Evolutionary conservation across 208 protist species (phyloP).

Genomic region (Eutreptiella sp.): DNA sequence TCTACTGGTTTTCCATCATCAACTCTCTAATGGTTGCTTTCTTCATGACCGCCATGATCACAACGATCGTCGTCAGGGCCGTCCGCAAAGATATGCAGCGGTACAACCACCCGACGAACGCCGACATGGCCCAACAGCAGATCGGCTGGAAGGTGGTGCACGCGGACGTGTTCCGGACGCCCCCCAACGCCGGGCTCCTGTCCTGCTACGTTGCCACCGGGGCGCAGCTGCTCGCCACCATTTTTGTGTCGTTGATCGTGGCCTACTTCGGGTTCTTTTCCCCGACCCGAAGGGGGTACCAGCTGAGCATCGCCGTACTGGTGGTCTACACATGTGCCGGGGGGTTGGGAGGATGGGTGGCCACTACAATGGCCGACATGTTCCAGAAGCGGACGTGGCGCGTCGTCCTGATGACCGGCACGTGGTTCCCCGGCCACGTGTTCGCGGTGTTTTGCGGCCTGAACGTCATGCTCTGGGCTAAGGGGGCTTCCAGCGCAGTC

Average conservation of each 20-base stretch:
- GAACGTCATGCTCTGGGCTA: constrained; percentile 53
- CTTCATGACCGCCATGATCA: constrained; percentile 85
- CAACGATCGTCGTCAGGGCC: constrained; percentile 87
- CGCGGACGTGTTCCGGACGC: constrained; percentile 94
- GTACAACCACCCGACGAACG: constrained; percentile 71
- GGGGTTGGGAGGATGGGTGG: constrained; percentile 87
- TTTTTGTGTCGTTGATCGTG: constrained; percentile 65
- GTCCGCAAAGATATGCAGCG: constrained; percentile 88
- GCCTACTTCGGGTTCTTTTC: constrained; percentile 90
- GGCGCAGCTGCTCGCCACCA: constrained; percentile 81
- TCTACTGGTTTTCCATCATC: constrained; percentile 91
- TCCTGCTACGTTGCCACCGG: constrained; percentile 83
- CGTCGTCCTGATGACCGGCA: constrained; percentile 65
- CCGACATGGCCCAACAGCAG: constrained; percentile 63
- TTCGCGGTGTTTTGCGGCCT: constrained; percentile 54
- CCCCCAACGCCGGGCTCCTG: constrained; percentile 65
- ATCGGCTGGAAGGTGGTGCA: constrained; percentile 95
- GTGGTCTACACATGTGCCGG: constrained; percentile 67
- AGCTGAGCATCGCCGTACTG: constrained; percentile 67
- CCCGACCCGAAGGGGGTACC: constrained; percentile 80
- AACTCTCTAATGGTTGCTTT: constrained; percentile 90
- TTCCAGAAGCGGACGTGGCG: constrained; percentile 82
- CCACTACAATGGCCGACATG: constrained; percentile 76
- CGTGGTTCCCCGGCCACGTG: constrained; percentile 53
- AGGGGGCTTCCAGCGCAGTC: constrained; percentile 54